Evolutionary conservation across 169 alveolate species (phyloP).

Genomic region (Cryptosporidium felis): DNA sequence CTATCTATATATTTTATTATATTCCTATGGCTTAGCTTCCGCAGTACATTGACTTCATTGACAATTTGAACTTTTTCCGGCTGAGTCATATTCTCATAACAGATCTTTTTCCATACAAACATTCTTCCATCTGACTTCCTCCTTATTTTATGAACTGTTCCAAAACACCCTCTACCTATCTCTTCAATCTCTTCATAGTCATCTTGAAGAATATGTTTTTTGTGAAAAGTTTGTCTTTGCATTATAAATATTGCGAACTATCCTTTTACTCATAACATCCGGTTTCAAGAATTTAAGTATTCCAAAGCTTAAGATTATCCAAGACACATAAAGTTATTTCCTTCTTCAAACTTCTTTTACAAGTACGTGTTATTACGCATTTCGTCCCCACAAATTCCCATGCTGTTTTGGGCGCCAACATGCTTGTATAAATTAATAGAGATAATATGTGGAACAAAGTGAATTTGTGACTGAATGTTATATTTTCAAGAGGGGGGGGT

Average conservation of each 20-base stretch:
- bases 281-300: no score
- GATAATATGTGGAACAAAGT: no score
- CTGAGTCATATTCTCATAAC: constrained; percentile 92
- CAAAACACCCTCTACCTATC: constrained; percentile 88
- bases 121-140: constrained; percentile 81
- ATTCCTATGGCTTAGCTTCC: constrained; percentile 94
- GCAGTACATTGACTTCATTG: constrained; percentile 93
- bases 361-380: constrained; percentile 33
- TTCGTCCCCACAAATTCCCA: constrained; percentile 29
- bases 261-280: no score
- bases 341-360: not conserved
- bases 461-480: no score
- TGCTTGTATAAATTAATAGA: no score
- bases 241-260: no score
- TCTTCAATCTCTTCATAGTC: constrained; percentile 78
- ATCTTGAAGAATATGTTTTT: constrained; percentile 70
- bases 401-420: constrained; percentile 28
- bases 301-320: not conserved
- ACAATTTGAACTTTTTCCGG: constrained; percentile 95
- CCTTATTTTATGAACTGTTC: constrained; percentile 83
- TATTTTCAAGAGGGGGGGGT: no score
- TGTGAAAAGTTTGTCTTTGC: constrained; percentile 1
- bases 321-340: not conserved
- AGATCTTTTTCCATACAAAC: constrained; percentile 94
- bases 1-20: constrained; percentile 93